Evolutionary conservation across 192 early-diverging fungal species (phyloP).

Genomic region (Jimgerdemannia flammicorona): DNA sequence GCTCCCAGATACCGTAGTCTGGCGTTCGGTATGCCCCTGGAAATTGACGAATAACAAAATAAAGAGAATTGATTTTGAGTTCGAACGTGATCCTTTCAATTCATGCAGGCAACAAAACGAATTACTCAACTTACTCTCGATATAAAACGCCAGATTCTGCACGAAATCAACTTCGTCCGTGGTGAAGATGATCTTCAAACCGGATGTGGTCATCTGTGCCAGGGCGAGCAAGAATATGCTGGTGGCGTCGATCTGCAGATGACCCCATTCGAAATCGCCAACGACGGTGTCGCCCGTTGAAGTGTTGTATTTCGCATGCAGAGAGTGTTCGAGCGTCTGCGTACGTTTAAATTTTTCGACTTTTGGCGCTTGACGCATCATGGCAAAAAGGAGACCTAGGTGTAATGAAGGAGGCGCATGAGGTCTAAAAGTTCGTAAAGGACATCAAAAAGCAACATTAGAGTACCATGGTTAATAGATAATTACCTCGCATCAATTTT

Average conservation of each 20-base stretch:
- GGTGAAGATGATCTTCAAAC: slow-evolving; percentile 73
- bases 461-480: background rate
- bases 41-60: slow-evolving; percentile 6
- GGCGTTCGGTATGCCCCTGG: slow-evolving; percentile 69
- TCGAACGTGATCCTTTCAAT: background rate
- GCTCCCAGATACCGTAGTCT: slow-evolving; percentile 88
- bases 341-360: slow-evolving; percentile 83
- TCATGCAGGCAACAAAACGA: background rate
- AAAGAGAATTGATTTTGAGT: background rate
- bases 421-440: too few species aligned
- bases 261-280: slow-evolving; percentile 81
- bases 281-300: slow-evolving; percentile 81
- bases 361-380: slow-evolving; percentile 82
- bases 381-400: slow-evolving; percentile 55
- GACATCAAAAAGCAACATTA: too few species aligned
- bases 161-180: slow-evolving; percentile 83
- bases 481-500: slow-evolving; percentile 76
- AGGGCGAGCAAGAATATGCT: slow-evolving; percentile 74
- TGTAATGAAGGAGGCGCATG: too few species aligned
- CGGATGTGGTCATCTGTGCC: slow-evolving; percentile 81
- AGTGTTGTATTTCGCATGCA: slow-evolving; percentile 90
- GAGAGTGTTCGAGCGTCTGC: slow-evolving; percentile 65
- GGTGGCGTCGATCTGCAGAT: slow-evolving; percentile 88
- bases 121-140: slow-evolving; percentile 54
- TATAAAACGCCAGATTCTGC: slow-evolving; percentile 88